Evolutionary conservation across 352 stramenopile species (phyloP), one percentile per base, ranked within the genome.

Genomic region (Pythium guiyangense): DNA sequence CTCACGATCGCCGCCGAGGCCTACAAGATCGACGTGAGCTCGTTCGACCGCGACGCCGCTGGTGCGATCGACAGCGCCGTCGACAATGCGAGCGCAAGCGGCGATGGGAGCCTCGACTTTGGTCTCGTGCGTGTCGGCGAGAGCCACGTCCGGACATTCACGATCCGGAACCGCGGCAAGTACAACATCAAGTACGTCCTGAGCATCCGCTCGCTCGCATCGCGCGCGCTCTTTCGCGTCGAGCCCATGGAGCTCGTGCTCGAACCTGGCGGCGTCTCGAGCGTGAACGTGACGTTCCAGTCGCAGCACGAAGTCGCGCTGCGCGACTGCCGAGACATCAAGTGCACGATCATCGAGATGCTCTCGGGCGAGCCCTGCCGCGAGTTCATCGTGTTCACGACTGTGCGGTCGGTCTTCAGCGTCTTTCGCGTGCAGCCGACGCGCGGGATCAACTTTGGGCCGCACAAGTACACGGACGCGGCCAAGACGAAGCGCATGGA

Each of bases 151-250:
- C 73, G 92, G 2, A 73, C 70, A 11, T 97, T 98, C 60, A 88
- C 64, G 17, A 85, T 98, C 43, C 69, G 70, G 2, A 98, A 98
- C 58, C 73, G 71, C 25, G 94, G 94, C 9, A 98, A 98, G 64
- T 98, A 98, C 72, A 79, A 88, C 50, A 93, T 98, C 57, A 87
- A 92, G 52, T 97, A 86, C 54, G 61, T 83, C 27, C 60, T 98
- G 44, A 63, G 57, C 4, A 74, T 96, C 22, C 70, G 73, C 35
- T 77, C 73, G 35, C 49, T 59, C n/a, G 48, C 54, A 0, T 71
- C 81, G 14, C 68, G 79, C 14, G 70, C 94, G 26, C 70, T 88
- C 4, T 96, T 98, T 51, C 73, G 65, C 17, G 77, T 98, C 15
- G 77, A 91, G 11, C 94, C 94, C 6, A 64, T 57, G 10, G 77